Base-by-base conservation (phyloP, 2,329 filamentous ascomycete species). In the Scorias spongiosa region DNA sequence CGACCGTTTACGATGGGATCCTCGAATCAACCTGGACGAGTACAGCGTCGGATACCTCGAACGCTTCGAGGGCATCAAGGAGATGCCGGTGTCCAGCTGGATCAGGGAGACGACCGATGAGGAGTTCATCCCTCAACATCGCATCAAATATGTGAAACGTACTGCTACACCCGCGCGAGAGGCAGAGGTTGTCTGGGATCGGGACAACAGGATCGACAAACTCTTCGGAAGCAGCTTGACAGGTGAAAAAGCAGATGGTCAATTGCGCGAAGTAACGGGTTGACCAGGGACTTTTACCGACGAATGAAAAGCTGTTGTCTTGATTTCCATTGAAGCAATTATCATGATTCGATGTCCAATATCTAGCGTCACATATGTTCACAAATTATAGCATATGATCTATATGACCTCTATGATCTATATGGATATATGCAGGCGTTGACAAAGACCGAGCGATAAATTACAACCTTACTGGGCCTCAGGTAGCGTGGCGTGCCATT, bases 121-220 rank as follows among this genome's bases (percentile, higher is more conserved):
- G 45, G 69, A 72, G 43, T 73, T 72, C 44, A 72, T 73, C 45
- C 70, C 70, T 4, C 66, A 69, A 46, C 69, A 73, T 55, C 63
- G 70, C 3, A 67, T 73, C 20, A 36, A 36, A 15, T 36, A 12
- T 9, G 32, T 36, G 4, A 36, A 36, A 15, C 11, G 32, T 5
- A 15, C 15, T 9, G 32, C 15, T 5, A 9, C 12, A 12, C 12
- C 4, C 32, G 32, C 12, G 32, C 32, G 15, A 15, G 12, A 36
- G 32, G 20, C 4, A 26, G 32, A 36, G 32, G 9, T 36, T 36
- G 32, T 36, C 15, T 36, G 32, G 32, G 32, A 36, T 15, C 32
- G 32, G 9, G 32, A 36, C 15, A 15, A 36, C 5, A 36, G 32
- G 15, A 15, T 36, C 12, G 32, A 36, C 32, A 36, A 36, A 15